A percentile compares a stretch with the other conserved stretches of the same genome.
Conservation (phyloP, 2,329 filamentous ascomycete genomes). For the Stromatinia cepivora region DNA sequence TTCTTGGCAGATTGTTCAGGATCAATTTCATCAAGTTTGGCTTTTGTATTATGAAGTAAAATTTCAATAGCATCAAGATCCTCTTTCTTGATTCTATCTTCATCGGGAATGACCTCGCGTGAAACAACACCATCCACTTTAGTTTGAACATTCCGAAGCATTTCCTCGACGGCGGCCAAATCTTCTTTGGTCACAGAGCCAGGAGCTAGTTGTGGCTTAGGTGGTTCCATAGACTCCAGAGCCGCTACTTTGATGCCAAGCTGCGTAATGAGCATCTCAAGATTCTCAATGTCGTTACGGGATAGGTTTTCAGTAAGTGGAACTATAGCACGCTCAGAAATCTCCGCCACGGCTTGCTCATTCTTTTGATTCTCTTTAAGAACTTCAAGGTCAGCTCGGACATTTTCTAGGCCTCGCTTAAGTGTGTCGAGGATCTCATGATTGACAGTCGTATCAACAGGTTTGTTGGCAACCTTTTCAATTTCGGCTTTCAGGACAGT, state of each 20-base stretch:
- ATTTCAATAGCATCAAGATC: constrained; percentile 91
- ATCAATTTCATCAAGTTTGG: constrained; percentile 80
- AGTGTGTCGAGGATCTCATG: constrained; percentile 89
- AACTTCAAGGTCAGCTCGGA: constrained; percentile 76
- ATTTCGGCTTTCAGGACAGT: constrained; percentile 75
- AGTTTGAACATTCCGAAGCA: constrained; percentile 56
- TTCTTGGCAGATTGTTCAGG: constrained; percentile 68
- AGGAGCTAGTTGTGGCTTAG: constrained; percentile 44
- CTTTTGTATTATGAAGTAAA: constrained; percentile 84
- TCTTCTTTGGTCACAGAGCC: constrained; percentile 54
- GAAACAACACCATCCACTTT: constrained; percentile 55
- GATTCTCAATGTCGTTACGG: constrained; percentile 76
- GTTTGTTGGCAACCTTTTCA: constrained; percentile 75
- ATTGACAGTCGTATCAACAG: constrained; percentile 77
- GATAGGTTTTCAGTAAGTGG: constrained; percentile 56
- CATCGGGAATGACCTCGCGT: constrained; percentile 41
- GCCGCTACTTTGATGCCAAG: constrained; percentile 82
- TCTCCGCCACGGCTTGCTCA: constrained; percentile 51
- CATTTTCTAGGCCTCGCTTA: constrained; percentile 73
- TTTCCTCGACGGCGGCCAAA: constrained; percentile 55
- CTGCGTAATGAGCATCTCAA: constrained; percentile 80
- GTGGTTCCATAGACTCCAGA: constrained; percentile 59
- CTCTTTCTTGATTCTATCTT: constrained; percentile 67
- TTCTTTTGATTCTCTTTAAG: constrained; percentile 59
- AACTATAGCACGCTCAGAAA: constrained; percentile 51